Evolutionary conservation across 139 green algal species (phyloP), one percentile per base, ranked within the genome.

Genomic region (Chlorella sp.): DNA sequence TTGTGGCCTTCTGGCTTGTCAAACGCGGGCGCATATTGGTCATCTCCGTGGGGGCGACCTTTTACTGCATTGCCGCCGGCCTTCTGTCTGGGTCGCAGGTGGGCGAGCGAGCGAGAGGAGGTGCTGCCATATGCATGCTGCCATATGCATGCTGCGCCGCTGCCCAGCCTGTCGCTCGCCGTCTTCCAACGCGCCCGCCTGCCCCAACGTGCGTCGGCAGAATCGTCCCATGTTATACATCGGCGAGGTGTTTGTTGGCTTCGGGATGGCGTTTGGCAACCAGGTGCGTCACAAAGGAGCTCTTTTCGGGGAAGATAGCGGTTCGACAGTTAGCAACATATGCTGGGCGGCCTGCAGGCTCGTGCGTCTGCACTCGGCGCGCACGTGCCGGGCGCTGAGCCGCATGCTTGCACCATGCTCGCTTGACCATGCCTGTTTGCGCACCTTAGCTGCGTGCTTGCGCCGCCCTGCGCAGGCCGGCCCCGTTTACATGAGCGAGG

Each of bases 211-310:
- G n/a, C n/a, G n/a, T 59, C 4, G 29, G 51, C 59, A 65, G 59
- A 65, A n/a, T 33, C n/a, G 41, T 14, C 33, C 23, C 33, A 65
- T 65, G 59, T 33, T 65, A 2, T 65, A 65, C 33, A 33, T 12
- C 11, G 59, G 59, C 21, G 33, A 33, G 5, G 33, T 2, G 0
- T n/a, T 65, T n/a, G 59, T 65, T 14, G 59, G 59, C 8, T 43
- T 65, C n/a, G 59, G 59, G 14, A 65, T 65, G 59, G 59, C 59
- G 2, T 65, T 65, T 65, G 59, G 59, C 8, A 65, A 65, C 59
- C 59, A 65, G 33, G 59, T 21, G n/a, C n/a, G n/a, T n/a, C n/a
- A n/a, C n/a, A n/a, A n/a, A n/a, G n/a, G n/a, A n/a, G n/a, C n/a
- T n/a, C n/a, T n/a, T n/a, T n/a, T n/a, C n/a, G n/a, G n/a, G n/a